Percentiles rank a stretch among this genome's conserved stretches.
phyloP scores from a whole-genome alignment of 2,329 filamentous ascomycete species.

The Exophiala mesophila region DNA sequence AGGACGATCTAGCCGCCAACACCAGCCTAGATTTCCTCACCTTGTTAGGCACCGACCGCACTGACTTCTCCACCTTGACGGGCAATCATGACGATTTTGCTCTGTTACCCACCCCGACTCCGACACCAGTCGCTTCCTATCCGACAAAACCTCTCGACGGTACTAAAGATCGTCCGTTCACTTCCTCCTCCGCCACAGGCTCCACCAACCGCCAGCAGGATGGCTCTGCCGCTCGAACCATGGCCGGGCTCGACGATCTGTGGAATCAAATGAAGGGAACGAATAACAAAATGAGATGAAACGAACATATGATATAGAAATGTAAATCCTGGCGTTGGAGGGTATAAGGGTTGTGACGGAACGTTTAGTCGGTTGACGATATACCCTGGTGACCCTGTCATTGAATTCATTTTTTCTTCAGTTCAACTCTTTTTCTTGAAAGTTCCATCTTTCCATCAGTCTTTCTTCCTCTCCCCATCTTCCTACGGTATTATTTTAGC shows the following conservation, averaged over 20 bases:
- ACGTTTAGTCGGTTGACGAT: no score
- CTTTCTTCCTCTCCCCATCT: no score
- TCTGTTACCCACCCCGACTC: not conserved
- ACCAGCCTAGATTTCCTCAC: not conserved
- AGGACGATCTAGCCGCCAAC: not conserved
- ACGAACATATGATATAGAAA: no score
- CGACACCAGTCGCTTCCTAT: not conserved
- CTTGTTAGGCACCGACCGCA: not conserved
- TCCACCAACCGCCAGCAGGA: not conserved
- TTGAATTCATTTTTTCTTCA: no score
- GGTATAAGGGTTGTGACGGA: no score
- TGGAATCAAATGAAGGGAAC: slow-evolving; percentile 4
- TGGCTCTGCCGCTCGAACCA: not conserved
- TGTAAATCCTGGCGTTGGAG: no score
- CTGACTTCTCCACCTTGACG: not conserved
- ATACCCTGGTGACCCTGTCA: no score
- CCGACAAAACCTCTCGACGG: not conserved
- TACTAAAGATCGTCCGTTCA: not conserved
- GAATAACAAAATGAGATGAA: not conserved
- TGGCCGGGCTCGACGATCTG: slow-evolving; percentile 3
- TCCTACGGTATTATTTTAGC: slow-evolving; percentile 11
- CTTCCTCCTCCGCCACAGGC: not conserved
- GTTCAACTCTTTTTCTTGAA: no score
- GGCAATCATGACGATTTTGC: not conserved
- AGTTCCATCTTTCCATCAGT: not conserved